Evolutionary conservation across 2,329 filamentous ascomycete species (phyloP), one percentile per base, ranked within the genome.

Genomic region (Pseudopithomyces maydicus): DNA sequence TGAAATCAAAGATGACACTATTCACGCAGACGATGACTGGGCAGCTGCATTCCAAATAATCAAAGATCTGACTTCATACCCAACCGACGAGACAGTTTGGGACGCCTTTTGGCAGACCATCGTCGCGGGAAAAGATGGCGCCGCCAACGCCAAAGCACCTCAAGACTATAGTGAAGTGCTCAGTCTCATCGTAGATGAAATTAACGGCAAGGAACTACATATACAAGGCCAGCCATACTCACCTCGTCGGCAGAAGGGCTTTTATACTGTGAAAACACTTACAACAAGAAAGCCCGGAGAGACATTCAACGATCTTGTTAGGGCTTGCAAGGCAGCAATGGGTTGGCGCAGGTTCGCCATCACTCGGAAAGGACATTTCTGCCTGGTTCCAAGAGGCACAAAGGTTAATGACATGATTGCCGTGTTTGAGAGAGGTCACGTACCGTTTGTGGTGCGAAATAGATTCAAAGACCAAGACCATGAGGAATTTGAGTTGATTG

Each of bases 41-140:
- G 48, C 47, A 4, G 63, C 58, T 1, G 62, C 59, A 36, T 38
- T 62, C 0, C 38, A 61, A 2, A 36, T 69, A 7, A 46, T 62
- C 6, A 33, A 56, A 19, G 32, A 47, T 1, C 20, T 38, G 11
- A 36, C 14, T 12, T 29, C 32, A 15, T 64, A 66, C 38, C 55
- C 56, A 3, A 12, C 44, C n/a, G 57, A 49, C 7, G 44, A 22
- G 6, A 60, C 60, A 10, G 43, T 65, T 26, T 68, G 64, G 35
- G 62, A 68, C 11, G 68, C 66, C 6, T 70, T 70, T 52, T 52
- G 64, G 39, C 41, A 65, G 17, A 69, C 67, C 2, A 47, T 70
- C 10, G 32, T 66, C 0, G 65, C 65, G 2, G 65, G 66, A 10
- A 59, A 63, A 20, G 61, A 69, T 41, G 60, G 55, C 14, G 59